Evolutionary conservation across 192 early-diverging fungal species (phyloP).

Genomic region (Dimargaris verticillata): DNA sequence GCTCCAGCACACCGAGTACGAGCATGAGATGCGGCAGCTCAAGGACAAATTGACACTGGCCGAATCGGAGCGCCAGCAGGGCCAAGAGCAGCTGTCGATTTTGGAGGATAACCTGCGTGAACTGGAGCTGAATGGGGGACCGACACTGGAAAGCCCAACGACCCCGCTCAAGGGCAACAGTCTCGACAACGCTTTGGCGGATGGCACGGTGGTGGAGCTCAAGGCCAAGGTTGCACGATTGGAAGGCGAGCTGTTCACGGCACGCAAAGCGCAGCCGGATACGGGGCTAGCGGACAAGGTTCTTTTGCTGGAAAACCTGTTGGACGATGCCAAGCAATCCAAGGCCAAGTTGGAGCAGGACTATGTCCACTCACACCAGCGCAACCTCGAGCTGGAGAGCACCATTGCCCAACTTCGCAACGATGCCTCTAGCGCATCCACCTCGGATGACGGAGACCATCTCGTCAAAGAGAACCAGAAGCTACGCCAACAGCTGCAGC

Average conservation of each 20-base stretch:
- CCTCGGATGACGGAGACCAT: slow-evolving; percentile 20
- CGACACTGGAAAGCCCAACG: slow-evolving; percentile 16
- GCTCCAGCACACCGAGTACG: slow-evolving; percentile 50
- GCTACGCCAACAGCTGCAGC: slow-evolving; percentile 24
- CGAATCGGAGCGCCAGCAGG: slow-evolving; percentile 40
- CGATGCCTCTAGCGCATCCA: slow-evolving; percentile 15
- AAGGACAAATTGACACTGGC: slow-evolving; percentile 42
- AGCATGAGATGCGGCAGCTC: slow-evolving; percentile 48
- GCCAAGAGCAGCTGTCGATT: slow-evolving; percentile 55
- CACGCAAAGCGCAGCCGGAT: slow-evolving; percentile 13
- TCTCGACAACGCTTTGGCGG: slow-evolving; percentile 19
- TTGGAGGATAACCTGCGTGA: slow-evolving; percentile 72
- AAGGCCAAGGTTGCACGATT: slow-evolving; percentile 36
- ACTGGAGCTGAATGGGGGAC: slow-evolving; percentile 48
- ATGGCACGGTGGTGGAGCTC: slow-evolving; percentile 22
- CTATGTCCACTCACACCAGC: slow-evolving; percentile 32
- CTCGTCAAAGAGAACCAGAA: slow-evolving; percentile 25
- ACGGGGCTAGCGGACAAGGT: slow-evolving; percentile 17
- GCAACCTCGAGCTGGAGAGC: slow-evolving; percentile 33
- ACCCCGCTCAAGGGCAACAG: slow-evolving; percentile 11
- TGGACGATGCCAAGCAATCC: slow-evolving; percentile 40
- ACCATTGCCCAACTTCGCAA: slow-evolving; percentile 22
- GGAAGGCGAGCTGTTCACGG: slow-evolving; percentile 35
- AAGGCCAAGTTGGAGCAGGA: slow-evolving; percentile 46
- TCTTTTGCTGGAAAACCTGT: slow-evolving; percentile 33